These are phyloP conservation scores for Claviceps citrina DNA, from an alignment of 2,329 filamentous ascomycete genomes.

Conservation along the genomic window DNA sequence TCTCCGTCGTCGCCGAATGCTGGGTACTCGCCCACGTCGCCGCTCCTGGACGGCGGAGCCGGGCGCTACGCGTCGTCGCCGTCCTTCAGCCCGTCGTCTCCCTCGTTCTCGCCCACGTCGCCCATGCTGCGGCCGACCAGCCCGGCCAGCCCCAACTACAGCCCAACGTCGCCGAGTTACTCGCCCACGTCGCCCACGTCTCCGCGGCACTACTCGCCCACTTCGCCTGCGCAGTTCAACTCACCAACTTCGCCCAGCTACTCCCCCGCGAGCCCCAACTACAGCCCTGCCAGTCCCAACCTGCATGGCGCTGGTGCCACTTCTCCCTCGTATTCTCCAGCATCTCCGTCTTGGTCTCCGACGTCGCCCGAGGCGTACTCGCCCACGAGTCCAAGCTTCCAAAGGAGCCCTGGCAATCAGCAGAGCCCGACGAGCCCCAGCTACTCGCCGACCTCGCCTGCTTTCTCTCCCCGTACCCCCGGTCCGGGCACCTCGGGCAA, in stretches of 20 bases:
- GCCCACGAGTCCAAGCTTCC: slow-evolving; percentile 47
- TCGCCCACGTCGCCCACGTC: slow-evolving; percentile 46
- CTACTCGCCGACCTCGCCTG: slow-evolving; percentile 49
- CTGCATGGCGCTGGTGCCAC: slow-evolving; percentile 29
- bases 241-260: slow-evolving; percentile 63
- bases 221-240: slow-evolving; percentile 58
- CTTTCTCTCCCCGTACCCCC: slow-evolving; percentile 31
- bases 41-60: slow-evolving; percentile 38
- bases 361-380: slow-evolving; percentile 52
- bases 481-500: slow-evolving; percentile 28
- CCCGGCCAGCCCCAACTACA: slow-evolving; percentile 45
- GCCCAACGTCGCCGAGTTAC: slow-evolving; percentile 50
- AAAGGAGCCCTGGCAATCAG: slow-evolving; percentile 36
- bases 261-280: slow-evolving; percentile 54
- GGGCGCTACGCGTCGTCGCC: slow-evolving; percentile 42
- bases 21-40: slow-evolving; percentile 64
- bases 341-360: slow-evolving; percentile 64
- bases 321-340: slow-evolving; percentile 50
- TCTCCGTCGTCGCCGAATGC: slow-evolving; percentile 63
- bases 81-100: slow-evolving; percentile 47
- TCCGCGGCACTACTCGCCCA: slow-evolving; percentile 46
- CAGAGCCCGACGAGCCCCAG: slow-evolving; percentile 52
- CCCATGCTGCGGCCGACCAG: slow-evolving; percentile 40
- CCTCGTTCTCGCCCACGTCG: slow-evolving; percentile 48
- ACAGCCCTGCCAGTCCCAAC: slow-evolving; percentile 53